These are phyloP conservation scores for Physcomitrium patens DNA, from an alignment of 225 moss, liverwort and hornwort species.

Conservation along the genomic window DNA sequence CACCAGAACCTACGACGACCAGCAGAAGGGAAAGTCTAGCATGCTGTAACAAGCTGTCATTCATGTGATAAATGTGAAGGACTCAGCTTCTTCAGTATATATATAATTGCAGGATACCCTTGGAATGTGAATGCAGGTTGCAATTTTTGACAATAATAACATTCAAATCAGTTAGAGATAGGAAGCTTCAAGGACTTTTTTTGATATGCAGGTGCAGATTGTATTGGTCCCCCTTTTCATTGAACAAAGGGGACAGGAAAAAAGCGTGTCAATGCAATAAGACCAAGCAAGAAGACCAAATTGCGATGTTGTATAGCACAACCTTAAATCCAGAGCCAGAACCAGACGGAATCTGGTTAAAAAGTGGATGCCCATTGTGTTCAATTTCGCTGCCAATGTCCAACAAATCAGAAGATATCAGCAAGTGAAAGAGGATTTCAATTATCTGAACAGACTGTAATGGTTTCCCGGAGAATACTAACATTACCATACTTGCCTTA, in stretches of 20 bases:
- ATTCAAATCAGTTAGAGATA: neutral
- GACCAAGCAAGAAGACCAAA: constrained; percentile 11
- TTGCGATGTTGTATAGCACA: constrained; percentile 20
- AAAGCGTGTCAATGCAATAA: neutral
- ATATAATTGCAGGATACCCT: neutral
- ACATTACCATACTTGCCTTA: neutral
- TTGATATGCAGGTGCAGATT: constrained; percentile 4
- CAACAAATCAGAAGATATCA: constrained; percentile 29
- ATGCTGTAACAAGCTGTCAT: neutral
- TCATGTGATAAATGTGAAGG: constrained; percentile 20
- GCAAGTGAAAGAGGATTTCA: constrained; percentile 2
- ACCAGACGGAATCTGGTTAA: constrained; percentile 84
- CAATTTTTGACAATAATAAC: neutral
- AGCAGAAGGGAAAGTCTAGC: constrained; percentile 14
- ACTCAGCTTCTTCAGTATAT: neutral
- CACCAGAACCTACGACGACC: neutral
- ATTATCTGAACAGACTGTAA: constrained; percentile 11
- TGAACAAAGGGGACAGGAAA: constrained; percentile 6
- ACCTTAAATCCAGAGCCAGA: constrained; percentile 90
- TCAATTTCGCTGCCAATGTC: constrained; percentile 84
- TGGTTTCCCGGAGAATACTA: neutral
- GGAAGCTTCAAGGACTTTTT: neutral
- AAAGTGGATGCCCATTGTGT: constrained; percentile 83
- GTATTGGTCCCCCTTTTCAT: neutral
- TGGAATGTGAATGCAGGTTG: neutral